phyloP scores from a whole-genome alignment of 805 yeast genomes.

The Starmerella davenportii region DNA sequence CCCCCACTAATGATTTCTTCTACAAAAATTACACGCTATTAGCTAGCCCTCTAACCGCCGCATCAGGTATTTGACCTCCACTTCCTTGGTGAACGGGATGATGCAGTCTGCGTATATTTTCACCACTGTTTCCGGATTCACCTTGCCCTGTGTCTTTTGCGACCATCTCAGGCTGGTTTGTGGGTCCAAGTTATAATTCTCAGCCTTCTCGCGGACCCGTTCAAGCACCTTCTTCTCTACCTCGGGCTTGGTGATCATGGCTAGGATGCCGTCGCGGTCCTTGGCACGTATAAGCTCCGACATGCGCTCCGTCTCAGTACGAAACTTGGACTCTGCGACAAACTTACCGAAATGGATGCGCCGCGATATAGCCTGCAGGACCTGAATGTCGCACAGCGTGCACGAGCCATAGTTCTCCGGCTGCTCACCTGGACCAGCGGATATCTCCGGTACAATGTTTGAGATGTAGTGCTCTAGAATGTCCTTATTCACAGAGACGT shows the following conservation, averaged over 20 bases:
- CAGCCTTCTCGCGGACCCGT: constrained; percentile 63
- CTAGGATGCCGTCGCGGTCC: constrained; percentile 58
- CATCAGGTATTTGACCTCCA: constrained; percentile 79
- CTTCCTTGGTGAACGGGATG: constrained; percentile 87
- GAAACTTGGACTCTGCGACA: constrained; percentile 90
- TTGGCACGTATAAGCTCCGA: constrained; percentile 42
- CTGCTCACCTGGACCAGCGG: constrained; percentile 54
- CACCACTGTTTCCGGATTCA: constrained; percentile 67
- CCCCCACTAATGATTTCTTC: too few relatives aligned
- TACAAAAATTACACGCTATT: too few relatives aligned
- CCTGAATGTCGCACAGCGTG: constrained; percentile 66
- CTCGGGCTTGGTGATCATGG: constrained; percentile 65
- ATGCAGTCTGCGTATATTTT: constrained; percentile 70
- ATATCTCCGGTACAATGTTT: constrained; percentile 56
- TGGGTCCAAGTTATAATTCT: constrained; percentile 78
- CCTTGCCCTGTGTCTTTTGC: constrained; percentile 48
- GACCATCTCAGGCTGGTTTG: constrained; percentile 39
- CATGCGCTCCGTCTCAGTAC: constrained; percentile 44
- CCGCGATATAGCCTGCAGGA: constrained; percentile 72
- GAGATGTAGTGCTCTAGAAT: constrained; percentile 52
- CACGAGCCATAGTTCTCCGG: constrained; percentile 77
- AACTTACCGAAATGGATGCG: constrained; percentile 93
- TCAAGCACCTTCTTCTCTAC: constrained; percentile 74
- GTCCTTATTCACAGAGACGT: constrained; percentile 55
- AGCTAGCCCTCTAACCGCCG: constrained; percentile 69